A percentile compares a stretch with the other conserved stretches of the same genome.
phyloP scores from a whole-genome alignment of 1,284 basidiomycete species.

The Caloboletus inedulis region DNA sequence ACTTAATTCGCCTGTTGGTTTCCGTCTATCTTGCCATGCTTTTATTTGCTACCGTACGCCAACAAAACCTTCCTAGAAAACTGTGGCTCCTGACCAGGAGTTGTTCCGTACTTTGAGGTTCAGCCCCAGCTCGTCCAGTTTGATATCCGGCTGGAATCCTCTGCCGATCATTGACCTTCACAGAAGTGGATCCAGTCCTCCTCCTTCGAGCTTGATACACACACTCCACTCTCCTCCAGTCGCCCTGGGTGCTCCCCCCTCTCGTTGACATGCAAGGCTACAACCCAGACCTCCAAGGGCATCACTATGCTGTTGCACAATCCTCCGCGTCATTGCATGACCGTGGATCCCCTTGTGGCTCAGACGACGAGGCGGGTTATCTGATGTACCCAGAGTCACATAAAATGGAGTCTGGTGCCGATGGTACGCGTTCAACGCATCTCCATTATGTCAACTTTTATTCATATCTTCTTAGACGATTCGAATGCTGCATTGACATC shows the following conservation, averaged over 20 bases:
- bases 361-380: conserved; percentile 44
- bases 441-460: conserved; percentile 9
- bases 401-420: conserved; percentile 40
- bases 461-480: conserved; percentile 39
- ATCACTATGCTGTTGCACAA: conserved; percentile 26
- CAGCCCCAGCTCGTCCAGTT: conserved; percentile 27
- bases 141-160: conserved; percentile 24
- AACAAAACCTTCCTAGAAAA: conserved; percentile 30
- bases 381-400: conserved; percentile 34
- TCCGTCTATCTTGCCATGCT: conserved; percentile 33
- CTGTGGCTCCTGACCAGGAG: conserved; percentile 18
- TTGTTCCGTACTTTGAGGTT: conserved; percentile 16
- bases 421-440: conserved; percentile 37
- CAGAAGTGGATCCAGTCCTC: conserved; percentile 9
- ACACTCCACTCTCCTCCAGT: background rate
- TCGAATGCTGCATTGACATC: conserved; percentile 56
- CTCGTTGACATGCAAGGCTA: conserved; percentile 29
- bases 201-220: conserved; percentile 12
- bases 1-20: conserved; percentile 30
- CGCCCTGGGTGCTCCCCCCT: conserved; percentile 4
- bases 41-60: conserved; percentile 32
- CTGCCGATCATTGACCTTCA: conserved; percentile 30
- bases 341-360: conserved; percentile 44
- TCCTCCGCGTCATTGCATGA: conserved; percentile 34
- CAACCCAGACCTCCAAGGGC: conserved; percentile 16